Conservation (phyloP, 1,139 yeast species). For the Kodamaea suecica region DNA sequence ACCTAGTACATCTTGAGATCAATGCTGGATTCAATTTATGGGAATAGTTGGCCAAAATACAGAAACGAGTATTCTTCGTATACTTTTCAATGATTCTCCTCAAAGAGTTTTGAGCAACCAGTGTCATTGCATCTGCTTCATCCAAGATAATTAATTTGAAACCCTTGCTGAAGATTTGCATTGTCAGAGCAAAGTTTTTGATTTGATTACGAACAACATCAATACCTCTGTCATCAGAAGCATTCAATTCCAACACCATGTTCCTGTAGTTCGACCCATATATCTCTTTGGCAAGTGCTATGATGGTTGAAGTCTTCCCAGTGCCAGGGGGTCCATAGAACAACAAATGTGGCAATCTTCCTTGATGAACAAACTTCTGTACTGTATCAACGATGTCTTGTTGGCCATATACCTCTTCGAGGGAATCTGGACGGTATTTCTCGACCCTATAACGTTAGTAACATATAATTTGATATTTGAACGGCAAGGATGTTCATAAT, state of each 20-base stretch:
- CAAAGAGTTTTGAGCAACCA: constrained; percentile 92
- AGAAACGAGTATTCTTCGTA: constrained; percentile 91
- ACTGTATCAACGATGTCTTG: constrained; percentile 79
- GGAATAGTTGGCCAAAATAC: constrained; percentile 93
- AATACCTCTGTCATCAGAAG: constrained; percentile 83
- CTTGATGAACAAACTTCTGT: constrained; percentile 77
- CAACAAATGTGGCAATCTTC: constrained; percentile 80
- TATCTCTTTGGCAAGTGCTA: constrained; percentile 87
- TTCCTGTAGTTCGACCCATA: constrained; percentile 80
- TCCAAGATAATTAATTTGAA: constrained; percentile 90
- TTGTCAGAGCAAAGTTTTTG: constrained; percentile 81
- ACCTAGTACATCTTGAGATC: constrained; percentile 89
- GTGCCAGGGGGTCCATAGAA: constrained; percentile 99
- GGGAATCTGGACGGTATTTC: constrained; percentile 81
- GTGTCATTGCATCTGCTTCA: constrained; percentile 99
- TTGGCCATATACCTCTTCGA: constrained; percentile 91
- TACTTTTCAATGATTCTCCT: constrained; percentile 91
- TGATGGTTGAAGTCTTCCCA: constrained; percentile 91
- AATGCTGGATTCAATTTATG: constrained; percentile 95
- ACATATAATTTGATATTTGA: not conserved
- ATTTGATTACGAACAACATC: constrained; percentile 84
- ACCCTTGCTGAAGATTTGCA: constrained; percentile 80
- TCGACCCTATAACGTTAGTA: constrained; percentile 67
- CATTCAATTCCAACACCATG: constrained; percentile 89
- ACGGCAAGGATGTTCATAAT: not conserved